phyloP scores from a whole-genome alignment of 2,329 filamentous ascomycete genomes.

The Colletotrichum theobromicola region DNA sequence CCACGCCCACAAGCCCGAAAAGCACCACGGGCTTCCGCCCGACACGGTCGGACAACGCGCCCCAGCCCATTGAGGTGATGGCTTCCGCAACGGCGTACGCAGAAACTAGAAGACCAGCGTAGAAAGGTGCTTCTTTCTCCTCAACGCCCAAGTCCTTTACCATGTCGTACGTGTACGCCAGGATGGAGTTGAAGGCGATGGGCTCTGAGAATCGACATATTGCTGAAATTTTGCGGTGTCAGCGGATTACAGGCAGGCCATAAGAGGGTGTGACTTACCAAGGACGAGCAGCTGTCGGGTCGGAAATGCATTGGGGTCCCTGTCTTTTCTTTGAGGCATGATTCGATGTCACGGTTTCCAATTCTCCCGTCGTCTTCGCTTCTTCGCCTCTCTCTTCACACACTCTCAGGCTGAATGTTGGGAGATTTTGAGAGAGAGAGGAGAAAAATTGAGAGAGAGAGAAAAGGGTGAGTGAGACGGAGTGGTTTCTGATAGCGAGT shows the following conservation, averaged over 20 bases:
- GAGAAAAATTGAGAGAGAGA: not conserved
- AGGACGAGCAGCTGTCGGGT: constrained; percentile 14
- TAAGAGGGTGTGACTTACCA: constrained; percentile 4
- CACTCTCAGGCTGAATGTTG: not conserved
- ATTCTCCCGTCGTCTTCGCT: not conserved
- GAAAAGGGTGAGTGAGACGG: not conserved
- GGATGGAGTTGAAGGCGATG: constrained; percentile 50
- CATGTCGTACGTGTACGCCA: constrained; percentile 49
- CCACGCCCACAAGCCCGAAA: constrained; percentile 33
- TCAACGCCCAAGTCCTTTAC: constrained; percentile 40
- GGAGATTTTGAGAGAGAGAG: not conserved
- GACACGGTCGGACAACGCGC: constrained; percentile 43
- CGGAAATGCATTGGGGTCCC: constrained; percentile 15
- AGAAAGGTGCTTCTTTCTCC: constrained; percentile 48
- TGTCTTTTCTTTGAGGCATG: constrained; percentile 15
- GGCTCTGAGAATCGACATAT: constrained; percentile 51
- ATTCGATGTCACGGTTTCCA: not conserved
- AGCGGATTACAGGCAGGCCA: not conserved
- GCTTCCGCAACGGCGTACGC: constrained; percentile 49
- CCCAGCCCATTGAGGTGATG: constrained; percentile 47
- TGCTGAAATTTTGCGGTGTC: constrained; percentile 30
- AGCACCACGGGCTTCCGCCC: constrained; percentile 37
- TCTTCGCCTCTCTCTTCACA: not conserved
- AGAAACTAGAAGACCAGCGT: constrained; percentile 52
- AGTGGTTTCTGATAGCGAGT: not conserved